These are phyloP conservation scores for Talaromyces sp. DNA, from an alignment of 2,329 filamentous ascomycete genomes.

Conservation along the genomic window DNA sequence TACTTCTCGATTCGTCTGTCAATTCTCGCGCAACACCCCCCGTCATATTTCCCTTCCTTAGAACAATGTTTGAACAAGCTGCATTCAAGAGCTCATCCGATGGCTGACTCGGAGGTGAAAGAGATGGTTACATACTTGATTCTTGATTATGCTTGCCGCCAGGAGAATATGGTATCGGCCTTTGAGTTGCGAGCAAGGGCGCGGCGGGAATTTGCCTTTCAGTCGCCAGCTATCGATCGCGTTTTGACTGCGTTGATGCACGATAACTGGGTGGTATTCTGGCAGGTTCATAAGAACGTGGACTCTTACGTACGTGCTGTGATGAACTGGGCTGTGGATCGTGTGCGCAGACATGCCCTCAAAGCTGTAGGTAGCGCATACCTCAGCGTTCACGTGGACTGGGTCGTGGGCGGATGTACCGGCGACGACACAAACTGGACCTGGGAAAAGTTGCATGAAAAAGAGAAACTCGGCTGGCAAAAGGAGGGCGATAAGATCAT, in stretches of 20 bases:
- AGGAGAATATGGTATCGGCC: conserved; percentile 73
- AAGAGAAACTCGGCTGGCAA: conserved; percentile 83
- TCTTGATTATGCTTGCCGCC: conserved; percentile 84
- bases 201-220: conserved; percentile 57
- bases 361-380: conserved; percentile 88
- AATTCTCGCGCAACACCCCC: conserved; percentile 77
- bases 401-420: conserved; percentile 59
- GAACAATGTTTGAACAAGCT: conserved; percentile 74
- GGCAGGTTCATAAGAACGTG: conserved; percentile 68
- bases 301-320: conserved; percentile 80
- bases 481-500: conserved; percentile 71
- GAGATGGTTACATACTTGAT: conserved; percentile 82
- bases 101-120: conserved; percentile 71
- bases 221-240: conserved; percentile 68
- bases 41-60: conserved; percentile 88
- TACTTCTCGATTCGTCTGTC: conserved; percentile 86
- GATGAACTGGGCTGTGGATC: conserved; percentile 77
- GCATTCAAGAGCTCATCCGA: conserved; percentile 64
- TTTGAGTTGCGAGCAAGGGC: conserved; percentile 63
- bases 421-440: conserved; percentile 46
- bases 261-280: conserved; percentile 82
- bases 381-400: conserved; percentile 73
- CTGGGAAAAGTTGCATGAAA: conserved; percentile 72
- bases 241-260: conserved; percentile 72
- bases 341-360: conserved; percentile 74